phyloP scores from a whole-genome alignment of 208 protist genomes.

The Novymonas esmeraldas region DNA sequence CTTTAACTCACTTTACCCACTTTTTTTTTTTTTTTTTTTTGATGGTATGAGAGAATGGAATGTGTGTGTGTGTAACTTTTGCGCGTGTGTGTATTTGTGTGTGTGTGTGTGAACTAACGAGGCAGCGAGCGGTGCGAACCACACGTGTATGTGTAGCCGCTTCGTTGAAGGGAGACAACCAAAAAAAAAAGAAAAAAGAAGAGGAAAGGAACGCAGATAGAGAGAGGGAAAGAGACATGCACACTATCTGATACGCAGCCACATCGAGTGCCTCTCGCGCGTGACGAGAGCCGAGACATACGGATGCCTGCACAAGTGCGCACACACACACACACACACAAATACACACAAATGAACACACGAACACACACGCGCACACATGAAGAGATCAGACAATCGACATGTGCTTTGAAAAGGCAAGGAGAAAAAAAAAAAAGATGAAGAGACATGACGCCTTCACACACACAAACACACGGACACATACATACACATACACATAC shows the following conservation, averaged over 20 bases:
- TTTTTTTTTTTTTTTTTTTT: too few relatives aligned
- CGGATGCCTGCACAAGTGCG: neutral
- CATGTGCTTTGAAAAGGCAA: neutral
- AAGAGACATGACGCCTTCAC: neutral
- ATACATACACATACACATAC: neutral
- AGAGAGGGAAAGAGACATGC: neutral
- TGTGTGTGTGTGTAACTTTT: neutral
- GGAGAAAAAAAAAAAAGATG: neutral
- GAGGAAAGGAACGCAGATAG: neutral
- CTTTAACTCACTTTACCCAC: too few relatives aligned
- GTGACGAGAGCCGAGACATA: neutral
- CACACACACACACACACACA: slow-evolving; percentile 1
- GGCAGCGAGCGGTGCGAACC: neutral
- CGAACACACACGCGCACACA: neutral
- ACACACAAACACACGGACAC: neutral
- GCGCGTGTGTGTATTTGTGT: neutral
- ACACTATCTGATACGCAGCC: neutral
- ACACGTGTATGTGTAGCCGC: neutral
- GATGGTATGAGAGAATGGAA: too few relatives aligned
- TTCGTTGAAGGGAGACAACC: neutral
- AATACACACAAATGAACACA: neutral
- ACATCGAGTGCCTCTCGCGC: neutral
- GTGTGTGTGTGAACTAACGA: neutral
- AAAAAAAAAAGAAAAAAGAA: neutral
- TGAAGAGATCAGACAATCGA: neutral